Base-by-base conservation (phyloP, 306 rosid genomes). In the Datisca glomerata region DNA sequence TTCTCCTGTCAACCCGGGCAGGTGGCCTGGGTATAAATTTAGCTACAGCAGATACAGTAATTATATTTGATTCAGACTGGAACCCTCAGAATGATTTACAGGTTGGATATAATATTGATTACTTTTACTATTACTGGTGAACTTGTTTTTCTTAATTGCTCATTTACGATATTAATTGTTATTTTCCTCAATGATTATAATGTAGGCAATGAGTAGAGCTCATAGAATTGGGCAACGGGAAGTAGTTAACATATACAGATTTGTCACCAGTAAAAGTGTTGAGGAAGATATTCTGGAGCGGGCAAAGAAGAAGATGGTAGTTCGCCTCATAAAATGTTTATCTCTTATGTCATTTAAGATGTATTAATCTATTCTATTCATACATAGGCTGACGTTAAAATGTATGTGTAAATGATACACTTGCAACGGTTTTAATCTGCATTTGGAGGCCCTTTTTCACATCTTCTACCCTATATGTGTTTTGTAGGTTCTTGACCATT, bases 261-360 rank as follows among this genome's bases (percentile, higher is more conserved):
- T 91, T 73, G 96, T 91, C 51, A 91, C 94, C 8, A 78, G 98
- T 85, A 78, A 81, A 71, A 91, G 98, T 61, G 98, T 91, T 8
- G 98, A 91, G 80, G 98, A 91, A 69, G 96, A 91, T 80, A 91
- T 91, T 61, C 63, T 91, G 74, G 98, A 91, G 57, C 79, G 98
- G 64, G 98, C 98, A 6, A 91, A 91, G 74, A 80, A 91, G 56
- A 91, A 91, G 70, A 91, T 91, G 98, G 98, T 91, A 80, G 32
- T 60, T 19, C 31, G 21, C 34, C 36, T 21, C 14, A n/a, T n/a
- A n/a, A n/a, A n/a, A n/a, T n/a, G n/a, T n/a, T n/a, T n/a, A n/a
- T n/a, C n/a, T n/a, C n/a, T n/a, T n/a, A n/a, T n/a, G n/a, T n/a
- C n/a, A n/a, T n/a, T n/a, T n/a, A n/a, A n/a, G n/a, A n/a, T n/a